These are phyloP conservation scores for Leishmania martiniquensis DNA, from an alignment of 208 protist genomes.

Conservation along the genomic window DNA sequence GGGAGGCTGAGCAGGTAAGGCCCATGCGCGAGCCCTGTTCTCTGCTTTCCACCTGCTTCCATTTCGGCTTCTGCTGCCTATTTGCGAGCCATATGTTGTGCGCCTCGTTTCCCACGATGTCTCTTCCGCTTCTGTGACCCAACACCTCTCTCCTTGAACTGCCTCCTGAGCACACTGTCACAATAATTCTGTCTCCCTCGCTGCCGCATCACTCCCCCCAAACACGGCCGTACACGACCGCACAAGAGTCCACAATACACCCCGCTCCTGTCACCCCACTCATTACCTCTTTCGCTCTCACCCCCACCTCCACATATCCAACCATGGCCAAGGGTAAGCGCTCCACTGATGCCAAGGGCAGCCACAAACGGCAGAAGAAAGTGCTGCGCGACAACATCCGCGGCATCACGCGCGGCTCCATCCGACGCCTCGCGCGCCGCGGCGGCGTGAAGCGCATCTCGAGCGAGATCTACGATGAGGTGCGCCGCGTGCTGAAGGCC, in stretches of 20 bases:
- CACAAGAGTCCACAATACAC: neutral
- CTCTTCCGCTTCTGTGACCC: neutral
- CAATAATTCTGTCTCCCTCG: neutral
- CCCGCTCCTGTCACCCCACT: neutral
- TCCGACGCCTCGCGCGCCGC: constrained; percentile 90
- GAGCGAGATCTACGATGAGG: constrained; percentile 68
- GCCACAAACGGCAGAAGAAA: constrained; percentile 87
- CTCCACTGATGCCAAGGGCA: constrained; percentile 67
- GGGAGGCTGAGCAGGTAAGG: neutral
- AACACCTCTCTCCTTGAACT: neutral
- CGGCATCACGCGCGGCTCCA: constrained; percentile 86
- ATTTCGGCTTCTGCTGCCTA: neutral
- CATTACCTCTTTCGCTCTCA: neutral
- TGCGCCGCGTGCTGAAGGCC: constrained; percentile 77
- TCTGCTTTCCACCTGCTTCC: neutral
- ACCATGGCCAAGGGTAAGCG: constrained; percentile 84
- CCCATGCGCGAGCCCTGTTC: neutral
- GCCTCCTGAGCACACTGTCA: neutral
- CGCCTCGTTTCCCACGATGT: neutral
- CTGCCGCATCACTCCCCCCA: neutral
- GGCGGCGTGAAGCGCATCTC: constrained; percentile 93
- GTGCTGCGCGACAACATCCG: constrained; percentile 87
- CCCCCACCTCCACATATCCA: neutral
- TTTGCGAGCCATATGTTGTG: neutral
- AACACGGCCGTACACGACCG: neutral